Evolutionary conservation across 2,329 filamentous ascomycete species (phyloP), one percentile per base, ranked within the genome.

Genomic region (Cytospora piceae): DNA sequence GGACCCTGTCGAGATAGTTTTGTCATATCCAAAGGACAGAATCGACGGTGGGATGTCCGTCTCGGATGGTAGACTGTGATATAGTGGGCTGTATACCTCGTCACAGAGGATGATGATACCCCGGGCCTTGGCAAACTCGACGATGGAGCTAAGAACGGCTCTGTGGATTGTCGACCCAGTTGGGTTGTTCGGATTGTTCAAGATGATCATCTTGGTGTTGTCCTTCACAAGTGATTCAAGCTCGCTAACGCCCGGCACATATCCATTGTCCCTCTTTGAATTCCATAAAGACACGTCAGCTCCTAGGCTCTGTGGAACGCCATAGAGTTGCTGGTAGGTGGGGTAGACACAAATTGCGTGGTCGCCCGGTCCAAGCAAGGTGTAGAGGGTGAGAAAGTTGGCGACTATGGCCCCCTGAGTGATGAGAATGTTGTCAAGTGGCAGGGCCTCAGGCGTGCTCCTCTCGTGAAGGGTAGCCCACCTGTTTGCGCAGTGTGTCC

Each of bases 261-360:
- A 95, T 20, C 84, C 82, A 58, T 91, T 83, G 27, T 87, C 81
- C 49, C 85, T 82, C 58, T 82, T 83, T 11, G 92, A 82, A 73
- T 85, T 87, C 93, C 93, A 96, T 14, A 94, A 75, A 52, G 88
- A 87, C 20, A 96, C 90, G 66, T 92, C 86, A 0, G 91, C 92
- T 0, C 93, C 92, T 6, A 96, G 78, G 46, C 87, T 90, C 70
- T 83, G 82, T 0, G 93, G 92, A 0, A 96, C 85, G 12, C 87
- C 81, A 73, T 94, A 95, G 1, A 96, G 83, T 72, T 95, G 92
- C 75, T 95, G 91, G 72, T 95, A 96, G 0, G 92, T 94, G 15
- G 93, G 93, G 74, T 93, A 92, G 65, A 95, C 90, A 72, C 91
- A 95, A 66, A 96, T 85, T 56, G 94, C 90, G 81, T 96, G 93